Evolutionary conservation across 1,284 basidiomycete species (phyloP).

Genomic region (Cutaneotrichosporon cutaneum): DNA sequence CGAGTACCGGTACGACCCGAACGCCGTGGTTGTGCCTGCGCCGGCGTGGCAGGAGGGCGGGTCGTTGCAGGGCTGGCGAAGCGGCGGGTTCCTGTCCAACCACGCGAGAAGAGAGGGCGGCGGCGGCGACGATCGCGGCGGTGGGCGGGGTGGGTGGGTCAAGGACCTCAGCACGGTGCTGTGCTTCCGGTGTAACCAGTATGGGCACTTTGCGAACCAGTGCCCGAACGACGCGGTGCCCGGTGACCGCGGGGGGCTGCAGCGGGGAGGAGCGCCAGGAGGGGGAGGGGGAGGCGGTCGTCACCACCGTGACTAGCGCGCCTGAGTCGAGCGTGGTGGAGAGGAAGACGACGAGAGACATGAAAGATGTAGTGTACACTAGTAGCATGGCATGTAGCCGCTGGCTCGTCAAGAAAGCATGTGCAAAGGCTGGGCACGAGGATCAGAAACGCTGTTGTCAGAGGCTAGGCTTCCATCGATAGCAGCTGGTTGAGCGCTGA

Average conservation of each 20-base stretch:
- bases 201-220: slow-evolving; percentile 92
- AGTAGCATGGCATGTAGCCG: not conserved
- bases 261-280: not conserved
- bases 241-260: slow-evolving; percentile 49
- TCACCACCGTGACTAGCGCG: slow-evolving; percentile 2
- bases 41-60: slow-evolving; percentile 49
- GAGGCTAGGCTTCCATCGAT: too few relatives aligned
- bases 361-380: not conserved
- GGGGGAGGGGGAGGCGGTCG: not conserved
- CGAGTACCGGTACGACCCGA: slow-evolving; percentile 75
- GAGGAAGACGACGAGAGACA: not conserved
- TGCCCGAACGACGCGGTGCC: slow-evolving; percentile 65
- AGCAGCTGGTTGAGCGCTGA: too few relatives aligned
- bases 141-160: slow-evolving; percentile 37
- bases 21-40: slow-evolving; percentile 46
- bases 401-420: not conserved
- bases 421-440: not conserved
- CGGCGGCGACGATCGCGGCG: slow-evolving; percentile 34
- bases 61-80: slow-evolving; percentile 42
- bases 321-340: not conserved
- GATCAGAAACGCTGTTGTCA: not conserved
- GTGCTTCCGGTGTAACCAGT: slow-evolving; percentile 68
- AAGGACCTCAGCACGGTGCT: slow-evolving; percentile 71
- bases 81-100: slow-evolving; percentile 39
- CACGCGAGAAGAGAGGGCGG: slow-evolving; percentile 38